These are phyloP conservation scores for Lactarius deliciosus DNA, from an alignment of 768 basidiomycete genomes.

Conservation along the genomic window DNA sequence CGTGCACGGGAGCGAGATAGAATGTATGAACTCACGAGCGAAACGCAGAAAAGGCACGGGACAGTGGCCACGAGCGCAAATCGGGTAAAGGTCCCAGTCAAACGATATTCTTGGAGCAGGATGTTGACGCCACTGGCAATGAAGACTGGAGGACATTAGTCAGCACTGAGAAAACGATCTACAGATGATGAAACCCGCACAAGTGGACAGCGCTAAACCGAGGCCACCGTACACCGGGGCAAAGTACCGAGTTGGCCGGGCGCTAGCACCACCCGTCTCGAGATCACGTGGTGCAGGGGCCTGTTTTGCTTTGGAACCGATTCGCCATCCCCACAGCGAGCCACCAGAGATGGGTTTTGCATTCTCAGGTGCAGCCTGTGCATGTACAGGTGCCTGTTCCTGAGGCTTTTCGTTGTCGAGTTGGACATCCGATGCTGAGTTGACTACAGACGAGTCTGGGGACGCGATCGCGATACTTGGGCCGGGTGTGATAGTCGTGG, in stretches of 20 bases:
- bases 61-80: slow-evolving; percentile 64
- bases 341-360: slow-evolving; percentile 27
- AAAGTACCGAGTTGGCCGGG: slow-evolving; percentile 51
- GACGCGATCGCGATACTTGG: slow-evolving; percentile 40
- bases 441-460: slow-evolving; percentile 48
- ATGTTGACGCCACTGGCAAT: slow-evolving; percentile 58
- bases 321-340: slow-evolving; percentile 32
- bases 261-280: slow-evolving; percentile 47
- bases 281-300: slow-evolving; percentile 38
- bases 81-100: slow-evolving; percentile 62
- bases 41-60: slow-evolving; percentile 75
- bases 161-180: background rate
- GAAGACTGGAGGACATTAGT: slow-evolving; percentile 50
- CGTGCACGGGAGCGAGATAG: slow-evolving; percentile 2
- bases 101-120: slow-evolving; percentile 62
- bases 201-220: slow-evolving; percentile 62
- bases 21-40: slow-evolving; percentile 50
- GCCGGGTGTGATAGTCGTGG: background rate
- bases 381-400: slow-evolving; percentile 24
- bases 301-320: slow-evolving; percentile 35
- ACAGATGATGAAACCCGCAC: slow-evolving; percentile 41
- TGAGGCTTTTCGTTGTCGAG: slow-evolving; percentile 51
- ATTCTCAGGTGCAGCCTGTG: slow-evolving; percentile 3
- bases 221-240: slow-evolving; percentile 75
- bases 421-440: slow-evolving; percentile 52